Evolutionary conservation across 768 basidiomycete genomes (phyloP).

Genomic region (Lentinus brumalis): DNA sequence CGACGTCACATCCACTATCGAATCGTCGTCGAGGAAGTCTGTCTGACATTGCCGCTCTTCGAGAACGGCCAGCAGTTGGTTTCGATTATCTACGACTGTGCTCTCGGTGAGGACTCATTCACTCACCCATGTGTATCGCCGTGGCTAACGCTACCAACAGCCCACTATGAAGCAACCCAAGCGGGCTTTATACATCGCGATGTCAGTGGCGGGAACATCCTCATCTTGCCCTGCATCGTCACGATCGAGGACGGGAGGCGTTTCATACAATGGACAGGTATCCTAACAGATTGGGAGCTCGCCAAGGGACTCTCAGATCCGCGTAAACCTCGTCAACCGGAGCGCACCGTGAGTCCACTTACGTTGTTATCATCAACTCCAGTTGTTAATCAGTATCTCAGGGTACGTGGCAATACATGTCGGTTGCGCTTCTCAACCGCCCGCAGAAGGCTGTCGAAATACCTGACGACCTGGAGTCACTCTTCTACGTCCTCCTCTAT

Average conservation of each 20-base stretch:
- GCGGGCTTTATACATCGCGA: constrained; percentile 9
- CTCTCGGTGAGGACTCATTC: neutral
- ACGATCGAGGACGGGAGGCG: neutral
- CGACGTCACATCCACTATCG: constrained; percentile 12
- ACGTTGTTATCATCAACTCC: neutral
- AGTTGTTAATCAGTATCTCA: neutral
- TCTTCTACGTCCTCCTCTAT: constrained; percentile 8
- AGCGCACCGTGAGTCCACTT: neutral
- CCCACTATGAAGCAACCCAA: neutral
- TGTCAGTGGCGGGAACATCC: constrained; percentile 11
- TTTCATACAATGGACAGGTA: neutral
- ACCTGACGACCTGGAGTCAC: constrained; percentile 4
- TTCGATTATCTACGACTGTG: neutral
- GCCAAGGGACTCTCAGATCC: neutral
- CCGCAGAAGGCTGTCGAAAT: neutral
- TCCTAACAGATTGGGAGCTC: constrained; percentile 13
- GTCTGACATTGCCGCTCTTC: neutral
- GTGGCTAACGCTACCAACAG: neutral
- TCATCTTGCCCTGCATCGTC: neutral
- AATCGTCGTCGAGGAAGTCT: constrained; percentile 11
- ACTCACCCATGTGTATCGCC: neutral
- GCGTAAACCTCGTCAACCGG: neutral
- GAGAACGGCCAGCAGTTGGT: neutral
- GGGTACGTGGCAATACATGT: constrained; percentile 5
- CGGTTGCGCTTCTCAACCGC: neutral